Evolutionary conservation across 2,329 filamentous ascomycete genomes (phyloP).

Genomic region (Diaporthe citriasiana): DNA sequence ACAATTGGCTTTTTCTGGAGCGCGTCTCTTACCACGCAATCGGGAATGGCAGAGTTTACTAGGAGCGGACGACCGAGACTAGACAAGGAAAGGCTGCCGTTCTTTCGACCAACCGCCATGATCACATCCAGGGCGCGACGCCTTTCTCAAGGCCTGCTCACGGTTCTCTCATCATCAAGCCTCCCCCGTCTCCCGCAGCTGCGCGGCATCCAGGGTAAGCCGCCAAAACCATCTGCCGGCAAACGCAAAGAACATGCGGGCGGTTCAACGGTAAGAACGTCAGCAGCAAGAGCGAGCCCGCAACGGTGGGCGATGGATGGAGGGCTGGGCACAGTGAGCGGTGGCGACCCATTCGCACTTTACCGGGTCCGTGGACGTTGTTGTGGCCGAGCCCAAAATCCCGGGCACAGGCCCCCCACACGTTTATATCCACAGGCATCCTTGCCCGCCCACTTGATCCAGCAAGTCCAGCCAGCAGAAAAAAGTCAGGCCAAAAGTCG

Average conservation of each 20-base stretch:
- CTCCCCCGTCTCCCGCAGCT: constrained; percentile 3
- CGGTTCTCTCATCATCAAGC: constrained; percentile 3
- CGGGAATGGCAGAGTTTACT: constrained; percentile 35
- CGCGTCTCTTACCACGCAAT: constrained; percentile 37
- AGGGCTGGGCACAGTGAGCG: constrained; percentile 28
- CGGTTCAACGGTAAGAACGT: constrained; percentile 20
- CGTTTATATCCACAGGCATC: constrained; percentile 19
- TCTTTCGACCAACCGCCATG: constrained; percentile 20
- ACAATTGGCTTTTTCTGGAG: constrained; percentile 34
- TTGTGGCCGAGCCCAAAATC: constrained; percentile 38
- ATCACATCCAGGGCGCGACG: neutral
- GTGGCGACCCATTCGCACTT: constrained; percentile 33
- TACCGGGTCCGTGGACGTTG: constrained; percentile 38
- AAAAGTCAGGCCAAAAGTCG: constrained; percentile 41
- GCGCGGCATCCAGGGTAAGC: constrained; percentile 27
- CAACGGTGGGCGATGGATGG: constrained; percentile 23
- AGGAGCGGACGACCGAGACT: constrained; percentile 33
- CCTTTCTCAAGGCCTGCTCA: neutral
- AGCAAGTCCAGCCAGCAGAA: constrained; percentile 34
- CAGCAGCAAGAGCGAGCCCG: constrained; percentile 23
- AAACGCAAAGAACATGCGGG: constrained; percentile 1
- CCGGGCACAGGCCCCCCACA: constrained; percentile 36
- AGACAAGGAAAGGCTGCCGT: constrained; percentile 29
- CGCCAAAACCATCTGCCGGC: constrained; percentile 12
- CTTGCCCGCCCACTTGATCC: constrained; percentile 38